These are phyloP conservation scores for Taiozyma sp. DNA, from an alignment of 1,139 yeast species.

Conservation along the genomic window DNA sequence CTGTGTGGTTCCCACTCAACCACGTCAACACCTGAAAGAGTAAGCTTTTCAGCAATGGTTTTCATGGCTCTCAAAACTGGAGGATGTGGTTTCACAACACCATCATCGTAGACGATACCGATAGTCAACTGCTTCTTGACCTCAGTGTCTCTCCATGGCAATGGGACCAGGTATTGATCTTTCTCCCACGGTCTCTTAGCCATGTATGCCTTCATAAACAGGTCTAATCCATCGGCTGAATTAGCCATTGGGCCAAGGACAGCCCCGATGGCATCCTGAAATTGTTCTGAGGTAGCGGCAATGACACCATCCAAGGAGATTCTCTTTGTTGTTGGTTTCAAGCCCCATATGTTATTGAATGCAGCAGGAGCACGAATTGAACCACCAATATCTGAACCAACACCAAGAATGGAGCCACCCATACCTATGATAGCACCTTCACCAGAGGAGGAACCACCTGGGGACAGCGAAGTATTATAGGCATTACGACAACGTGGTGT, in stretches of 20 bases:
- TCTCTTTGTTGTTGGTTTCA: constrained; percentile 65
- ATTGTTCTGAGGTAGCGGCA: constrained; percentile 37
- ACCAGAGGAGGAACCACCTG: constrained; percentile 76
- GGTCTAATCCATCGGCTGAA: constrained; percentile 55
- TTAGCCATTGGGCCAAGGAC: constrained; percentile 62
- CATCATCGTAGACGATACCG: constrained; percentile 41
- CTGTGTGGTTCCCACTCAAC: constrained; percentile 47
- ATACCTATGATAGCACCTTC: constrained; percentile 66
- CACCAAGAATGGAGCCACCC: constrained; percentile 61
- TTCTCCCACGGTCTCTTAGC: constrained; percentile 53
- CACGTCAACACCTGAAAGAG: constrained; percentile 39
- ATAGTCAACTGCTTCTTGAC: constrained; percentile 38
- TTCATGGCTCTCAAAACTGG: constrained; percentile 47
- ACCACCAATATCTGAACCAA: constrained; percentile 80
- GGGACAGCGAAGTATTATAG: constrained; percentile 42
- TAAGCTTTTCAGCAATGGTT: constrained; percentile 33
- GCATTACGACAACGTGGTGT: constrained; percentile 51
- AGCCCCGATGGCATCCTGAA: constrained; percentile 34
- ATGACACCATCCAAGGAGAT: constrained; percentile 46
- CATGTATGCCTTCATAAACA: constrained; percentile 54
- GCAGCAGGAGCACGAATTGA: constrained; percentile 76
- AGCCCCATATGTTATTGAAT: constrained; percentile 58
- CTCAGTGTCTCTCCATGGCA: constrained; percentile 51
- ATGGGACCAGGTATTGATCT: constrained; percentile 45
- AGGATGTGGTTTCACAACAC: constrained; percentile 48